phyloP scores from a whole-genome alignment of 2,329 filamentous ascomycete species.

The Pochonia chlamydosporia region DNA sequence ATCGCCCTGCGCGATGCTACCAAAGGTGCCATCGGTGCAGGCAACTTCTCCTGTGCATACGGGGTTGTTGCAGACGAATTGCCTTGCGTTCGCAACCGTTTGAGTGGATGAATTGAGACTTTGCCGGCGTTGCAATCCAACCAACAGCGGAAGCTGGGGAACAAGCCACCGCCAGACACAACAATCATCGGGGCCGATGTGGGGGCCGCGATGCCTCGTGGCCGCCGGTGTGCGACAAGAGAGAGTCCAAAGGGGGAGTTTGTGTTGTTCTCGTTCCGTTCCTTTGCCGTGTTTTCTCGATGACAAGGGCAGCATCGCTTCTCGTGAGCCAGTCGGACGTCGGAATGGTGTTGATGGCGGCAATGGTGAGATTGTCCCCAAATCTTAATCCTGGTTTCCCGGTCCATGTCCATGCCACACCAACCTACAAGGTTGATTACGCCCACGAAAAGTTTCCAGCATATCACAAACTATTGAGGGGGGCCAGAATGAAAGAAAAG shows the following conservation, averaged over 20 bases:
- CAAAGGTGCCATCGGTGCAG: not conserved
- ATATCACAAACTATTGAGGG: too few species aligned
- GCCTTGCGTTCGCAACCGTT: not conserved
- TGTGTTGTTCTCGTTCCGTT: not conserved
- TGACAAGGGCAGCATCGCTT: not conserved
- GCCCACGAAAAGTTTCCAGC: too few species aligned
- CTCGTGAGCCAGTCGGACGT: not conserved
- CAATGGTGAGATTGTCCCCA: not conserved
- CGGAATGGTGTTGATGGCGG: not conserved
- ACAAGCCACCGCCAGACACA: not conserved
- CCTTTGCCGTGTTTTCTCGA: not conserved
- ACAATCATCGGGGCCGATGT: constrained; percentile 1
- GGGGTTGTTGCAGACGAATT: not conserved
- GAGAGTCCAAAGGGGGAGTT: not conserved
- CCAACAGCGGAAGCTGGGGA: not conserved
- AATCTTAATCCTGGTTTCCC: not conserved
- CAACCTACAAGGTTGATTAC: not conserved
- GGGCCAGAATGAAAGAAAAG: not conserved
- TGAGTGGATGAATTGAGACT: not conserved
- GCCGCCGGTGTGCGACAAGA: not conserved
- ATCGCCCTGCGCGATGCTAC: not conserved
- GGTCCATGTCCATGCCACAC: not conserved
- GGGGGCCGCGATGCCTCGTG: not conserved
- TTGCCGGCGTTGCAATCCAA: not conserved
- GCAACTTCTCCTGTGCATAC: too few species aligned